Percentiles rank a stretch among this genome's conserved stretches.
These are phyloP conservation scores for Paramecium pentaurelia DNA, from an alignment of 73 alveolate genomes.

Conservation along the genomic window DNA sequence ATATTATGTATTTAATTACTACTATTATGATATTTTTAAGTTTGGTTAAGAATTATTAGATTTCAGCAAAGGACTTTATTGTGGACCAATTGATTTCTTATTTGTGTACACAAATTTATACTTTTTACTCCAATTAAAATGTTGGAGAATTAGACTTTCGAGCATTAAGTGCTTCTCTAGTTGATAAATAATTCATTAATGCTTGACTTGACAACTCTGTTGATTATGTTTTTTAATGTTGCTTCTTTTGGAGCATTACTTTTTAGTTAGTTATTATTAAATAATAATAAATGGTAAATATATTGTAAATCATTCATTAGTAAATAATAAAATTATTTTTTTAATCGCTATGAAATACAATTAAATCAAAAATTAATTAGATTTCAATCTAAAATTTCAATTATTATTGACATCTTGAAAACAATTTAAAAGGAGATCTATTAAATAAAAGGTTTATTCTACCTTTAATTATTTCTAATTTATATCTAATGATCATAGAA, in stretches of 20 bases:
- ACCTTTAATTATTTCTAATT: too few species aligned
- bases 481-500: too few species aligned
- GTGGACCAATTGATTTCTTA: neutral
- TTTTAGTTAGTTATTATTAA: neutral
- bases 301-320: neutral
- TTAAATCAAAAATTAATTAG: neutral
- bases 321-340: neutral
- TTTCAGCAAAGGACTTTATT: neutral
- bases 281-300: neutral
- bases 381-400: neutral
- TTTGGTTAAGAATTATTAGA: neutral
- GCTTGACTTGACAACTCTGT: neutral
- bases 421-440: too few species aligned
- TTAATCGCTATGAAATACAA: neutral
- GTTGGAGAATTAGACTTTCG: neutral
- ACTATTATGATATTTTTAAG: neutral
- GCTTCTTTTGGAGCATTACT: slow-evolving; percentile 22
- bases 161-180: neutral
- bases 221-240: slow-evolving; percentile 27
- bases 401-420: neutral
- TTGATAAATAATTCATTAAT: slow-evolving; percentile 38
- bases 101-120: neutral
- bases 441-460: too few species aligned
- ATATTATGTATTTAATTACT: neutral
- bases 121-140: neutral